Base-by-base conservation (phyloP, 768 basidiomycete genomes). In the Solioccasus polychromus region DNA sequence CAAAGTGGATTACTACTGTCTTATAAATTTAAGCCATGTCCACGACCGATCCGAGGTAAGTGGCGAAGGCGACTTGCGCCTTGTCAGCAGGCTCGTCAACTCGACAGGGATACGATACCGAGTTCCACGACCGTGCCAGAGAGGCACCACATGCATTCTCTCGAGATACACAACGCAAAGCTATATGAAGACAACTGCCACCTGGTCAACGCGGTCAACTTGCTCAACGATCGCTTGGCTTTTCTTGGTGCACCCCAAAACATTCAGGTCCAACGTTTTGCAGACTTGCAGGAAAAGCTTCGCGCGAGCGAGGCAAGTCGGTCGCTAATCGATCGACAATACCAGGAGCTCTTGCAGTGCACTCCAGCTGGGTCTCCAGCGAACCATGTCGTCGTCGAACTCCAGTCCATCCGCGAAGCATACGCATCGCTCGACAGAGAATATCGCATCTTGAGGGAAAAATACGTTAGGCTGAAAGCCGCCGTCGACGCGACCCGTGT, bases 111-210 rank as follows among this genome's bases (percentile, higher is more conserved):
- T 32, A 34, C n/a, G n/a, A 23, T 12, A 9, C 14, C 31, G 24
- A n/a, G n/a, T n/a, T 67, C 65, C 50, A 71, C 75, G 17, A 66
- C 69, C 6, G 66, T 78, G 9, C 38, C 35, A 15, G 62, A 68
- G 15, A 51, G 28, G 7, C 36, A 54, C 41, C 71, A 60, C 26
- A 39, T 79, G 25, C 62, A 62, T 24, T 39, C 52, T 1, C 48
- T 68, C 15, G 48, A 68, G 45, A 3, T 18, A 8, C 58, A 67
- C 8, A 69, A 69, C 32, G 31, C 54, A 42, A 68, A 60, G 44
- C 47, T 75, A 30, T 73, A 62, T 42, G 51, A 66, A 25, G 73
- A 75, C 49, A 75, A 75, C 45, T 53, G 48, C 32, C 57, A 46
- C n/a, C 62, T 63, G 8, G 60, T 67, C 1, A 50, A 53, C 32